Evolutionary conservation across 306 rosid genomes (phyloP), one percentile per base, ranked within the genome.

Genomic region (Cicer pinnatifidum): DNA sequence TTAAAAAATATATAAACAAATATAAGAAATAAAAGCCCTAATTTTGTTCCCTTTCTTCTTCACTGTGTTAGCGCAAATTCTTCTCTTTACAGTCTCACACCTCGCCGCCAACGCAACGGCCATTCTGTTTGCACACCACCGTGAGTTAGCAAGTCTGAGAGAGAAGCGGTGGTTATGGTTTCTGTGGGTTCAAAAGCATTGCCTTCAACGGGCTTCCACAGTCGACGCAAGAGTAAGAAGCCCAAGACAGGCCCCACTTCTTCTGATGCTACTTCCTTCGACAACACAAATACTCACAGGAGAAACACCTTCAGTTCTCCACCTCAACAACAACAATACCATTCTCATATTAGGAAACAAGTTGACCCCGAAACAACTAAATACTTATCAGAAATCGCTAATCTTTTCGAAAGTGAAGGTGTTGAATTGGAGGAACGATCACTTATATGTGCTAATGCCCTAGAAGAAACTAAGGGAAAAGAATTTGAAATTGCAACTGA

Each of bases 401-500:
- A 88, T 78, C 86, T 89, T 44, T 84, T 94, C 28, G 97, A 86
- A 75, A 82, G 84, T 37, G 84, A 78, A 5, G 87, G 45, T 63
- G 86, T 87, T 39, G 90, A 89, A 72, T 69, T 79, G 71, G 99
- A 91, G 47, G 97, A 91, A 75, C 88, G 95, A 8, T 69, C 88
- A n/a, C 72, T 87, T 9, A 77, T 94, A 75, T 94, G 97, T 50
- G 91, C 85, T 20, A 94, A 87, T 79, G 95, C 97, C 16, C 84
- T 93, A 8, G 90, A 91, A 53, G 97, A 91, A 84, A 83, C 97
- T 46, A 85, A 75, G 79, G 97, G 96, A 73, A 89, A 84, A 77
- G 97, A 94, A 72, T 81, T 87, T 62, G 91, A 94, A 57, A 87
- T 94, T 75, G 95, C 98, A 8, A 91, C 96, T 5, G 96, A 94